Evolutionary conservation across 768 basidiomycete genomes (phyloP).

Genomic region (Lentinula guzmanii): DNA sequence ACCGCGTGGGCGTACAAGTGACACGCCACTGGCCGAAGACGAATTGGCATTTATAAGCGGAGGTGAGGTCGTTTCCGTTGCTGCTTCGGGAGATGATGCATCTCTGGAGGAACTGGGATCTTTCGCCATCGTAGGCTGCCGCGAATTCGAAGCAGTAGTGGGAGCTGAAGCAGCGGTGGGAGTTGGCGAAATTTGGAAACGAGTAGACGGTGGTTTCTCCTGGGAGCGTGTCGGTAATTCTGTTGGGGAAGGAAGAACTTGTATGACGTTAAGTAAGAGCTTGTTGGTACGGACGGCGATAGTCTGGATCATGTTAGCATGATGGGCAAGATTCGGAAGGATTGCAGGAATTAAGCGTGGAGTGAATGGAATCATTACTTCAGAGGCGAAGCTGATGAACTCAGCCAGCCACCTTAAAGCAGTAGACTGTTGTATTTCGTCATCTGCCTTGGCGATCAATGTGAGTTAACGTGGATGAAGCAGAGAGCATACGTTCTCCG

Average conservation of each 20-base stretch:
- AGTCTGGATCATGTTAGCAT: conserved; percentile 80
- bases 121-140: conserved; percentile 38
- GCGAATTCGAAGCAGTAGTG: conserved; percentile 35
- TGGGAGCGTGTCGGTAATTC: conserved; percentile 31
- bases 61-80: conserved; percentile 16
- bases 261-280: conserved; percentile 78
- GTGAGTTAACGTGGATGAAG: conserved; percentile 1
- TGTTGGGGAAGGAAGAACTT: conserved; percentile 61
- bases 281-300: conserved; percentile 86
- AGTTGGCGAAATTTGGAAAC: conserved; percentile 51
- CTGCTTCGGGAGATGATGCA: conserved; percentile 38
- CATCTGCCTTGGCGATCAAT: conserved; percentile 45
- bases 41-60: not conserved
- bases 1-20: conserved; percentile 14
- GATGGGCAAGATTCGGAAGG: conserved; percentile 91
- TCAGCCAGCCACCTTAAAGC: conserved; percentile 92
- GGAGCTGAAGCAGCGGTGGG: conserved; percentile 24
- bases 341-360: conserved; percentile 91
- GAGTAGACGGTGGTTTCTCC: conserved; percentile 27
- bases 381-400: conserved; percentile 80
- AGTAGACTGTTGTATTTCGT: conserved; percentile 91
- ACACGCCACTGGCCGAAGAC: not conserved
- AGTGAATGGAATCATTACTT: conserved; percentile 92
- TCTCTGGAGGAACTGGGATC: conserved; percentile 37
- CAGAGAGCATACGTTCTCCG: conserved; percentile 59